Evolutionary conservation across 495 filamentous ascomycete genomes (phyloP), one percentile per base, ranked within the genome.

Genomic region (Hyaloscypha bicolor): DNA sequence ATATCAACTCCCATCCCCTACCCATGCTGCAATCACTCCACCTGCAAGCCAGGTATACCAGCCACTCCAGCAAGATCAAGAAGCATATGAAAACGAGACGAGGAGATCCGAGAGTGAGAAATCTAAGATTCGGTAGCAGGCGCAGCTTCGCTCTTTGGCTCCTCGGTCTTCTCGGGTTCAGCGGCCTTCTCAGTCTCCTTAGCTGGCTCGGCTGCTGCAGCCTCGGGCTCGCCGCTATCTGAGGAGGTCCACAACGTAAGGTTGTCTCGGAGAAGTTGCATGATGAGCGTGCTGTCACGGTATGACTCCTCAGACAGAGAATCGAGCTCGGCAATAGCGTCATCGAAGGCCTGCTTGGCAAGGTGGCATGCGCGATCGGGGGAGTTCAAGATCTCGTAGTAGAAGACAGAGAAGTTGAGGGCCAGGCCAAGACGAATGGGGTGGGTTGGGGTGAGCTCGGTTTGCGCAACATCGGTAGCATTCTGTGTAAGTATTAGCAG

Each of bases 381-480:
- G 14, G 95, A 96, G 89, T 98, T 99, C 73, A 99, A 86, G 79
- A 99, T 99, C 87, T 99, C 95, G 79, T 99, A 99, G 89, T 99
- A 99, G 85, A 99, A 99, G 72, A 99, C 95, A 51, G 96, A 98
- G 89, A 99, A 99, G 87, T 99, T 99, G 70, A 99, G 88, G 68
- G 95, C 95, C 71, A 99, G 91, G 77, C 95, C 95, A 69, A 99
- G 93, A 73, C 95, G 95, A 81, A 98, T 99, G 68, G 95, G 95
- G 85, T 99, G 95, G 70, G 95, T 99, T 42, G 95, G 95, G 60
- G 96, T 96, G 69, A 99, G 89, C 78, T 98, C 95, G 70, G 92
- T 96, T 82, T 96, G 91, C 67, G 95, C 95, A 74, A 99, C 96
- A 74, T 98, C 96, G 85, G 95, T 99, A 73, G 95, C 95, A 82